Conservation (phyloP, 495 filamentous ascomycete genomes). For the Talaromyces proteolyticus region DNA sequence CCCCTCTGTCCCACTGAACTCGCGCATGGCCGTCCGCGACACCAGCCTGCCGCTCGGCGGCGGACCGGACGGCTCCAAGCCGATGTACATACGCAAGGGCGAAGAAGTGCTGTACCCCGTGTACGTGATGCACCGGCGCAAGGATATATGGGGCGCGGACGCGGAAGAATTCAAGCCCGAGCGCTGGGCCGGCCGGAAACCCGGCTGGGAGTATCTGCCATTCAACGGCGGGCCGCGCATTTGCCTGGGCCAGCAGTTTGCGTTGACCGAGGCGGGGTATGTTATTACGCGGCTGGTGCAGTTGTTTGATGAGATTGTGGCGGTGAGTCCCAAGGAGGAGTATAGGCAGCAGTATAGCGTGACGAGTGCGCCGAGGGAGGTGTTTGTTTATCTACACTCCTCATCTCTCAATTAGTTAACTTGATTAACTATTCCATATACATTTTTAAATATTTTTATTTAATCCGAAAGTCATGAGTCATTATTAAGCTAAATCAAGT, state of each 20-base stretch:
- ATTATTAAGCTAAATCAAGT: no score
- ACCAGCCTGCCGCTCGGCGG: conserved; percentile 40
- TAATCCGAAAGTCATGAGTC: no score
- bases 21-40: conserved; percentile 36
- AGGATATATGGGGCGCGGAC: conserved; percentile 45
- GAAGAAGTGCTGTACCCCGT: conserved; percentile 35
- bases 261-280: conserved; percentile 51
- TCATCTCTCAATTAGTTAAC: no score
- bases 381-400: not conserved
- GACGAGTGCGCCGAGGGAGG: not conserved
- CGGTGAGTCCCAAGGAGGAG: conserved; percentile 15
- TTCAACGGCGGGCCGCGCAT: conserved; percentile 55
- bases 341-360: not conserved
- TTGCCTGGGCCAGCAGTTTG: conserved; percentile 44
- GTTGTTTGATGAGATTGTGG: conserved; percentile 18
- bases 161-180: conserved; percentile 47
- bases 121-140: conserved; percentile 46
- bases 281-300: conserved; percentile 32
- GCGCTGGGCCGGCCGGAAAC: conserved; percentile 35
- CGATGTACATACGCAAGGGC: conserved; percentile 33
- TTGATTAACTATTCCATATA: no score
- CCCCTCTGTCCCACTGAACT: conserved; percentile 45
- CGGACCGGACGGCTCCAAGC: conserved; percentile 28
- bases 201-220: conserved; percentile 52
- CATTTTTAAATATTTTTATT: not conserved